A percentile compares a stretch with the other conserved stretches of the same genome.
These are phyloP conservation scores for Gyromitra esculenta DNA, from an alignment of 2,329 filamentous ascomycete species.

Conservation along the genomic window DNA sequence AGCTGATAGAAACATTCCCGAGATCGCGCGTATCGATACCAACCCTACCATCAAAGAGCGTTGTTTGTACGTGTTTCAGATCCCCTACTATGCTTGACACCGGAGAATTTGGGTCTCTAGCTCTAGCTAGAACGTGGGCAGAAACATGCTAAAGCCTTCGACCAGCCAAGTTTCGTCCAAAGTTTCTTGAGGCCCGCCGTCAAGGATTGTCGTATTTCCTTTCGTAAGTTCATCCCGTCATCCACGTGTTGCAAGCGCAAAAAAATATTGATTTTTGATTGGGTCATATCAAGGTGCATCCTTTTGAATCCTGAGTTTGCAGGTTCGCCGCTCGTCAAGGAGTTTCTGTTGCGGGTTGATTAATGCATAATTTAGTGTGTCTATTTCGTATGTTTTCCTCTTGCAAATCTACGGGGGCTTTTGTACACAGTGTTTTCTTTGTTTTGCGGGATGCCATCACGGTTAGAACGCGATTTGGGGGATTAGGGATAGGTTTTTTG, in stretches of 20 bases:
- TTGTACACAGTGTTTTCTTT: constrained; percentile 27
- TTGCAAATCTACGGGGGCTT: constrained; percentile 15
- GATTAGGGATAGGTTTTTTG: constrained; percentile 40
- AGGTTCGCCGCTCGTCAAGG: constrained; percentile 87
- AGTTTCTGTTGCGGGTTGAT: constrained; percentile 75
- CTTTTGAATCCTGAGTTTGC: constrained; percentile 93
- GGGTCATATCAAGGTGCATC: constrained; percentile 72
- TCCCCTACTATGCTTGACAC: constrained; percentile 13
- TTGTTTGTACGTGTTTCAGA: constrained; percentile 82
- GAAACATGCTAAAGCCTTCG: constrained; percentile 26
- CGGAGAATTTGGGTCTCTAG: constrained; percentile 28
- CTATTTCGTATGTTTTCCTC: constrained; percentile 19
- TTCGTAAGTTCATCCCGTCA: constrained; percentile 70
- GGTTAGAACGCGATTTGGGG: constrained; percentile 40
- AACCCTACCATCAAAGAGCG: constrained; percentile 87
- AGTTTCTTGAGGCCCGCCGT: constrained; percentile 85
- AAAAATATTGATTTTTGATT: constrained; percentile 14
- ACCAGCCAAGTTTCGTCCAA: constrained; percentile 57
- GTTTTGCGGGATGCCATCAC: neutral
- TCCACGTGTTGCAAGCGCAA: constrained; percentile 7
- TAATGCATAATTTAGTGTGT: constrained; percentile 19
- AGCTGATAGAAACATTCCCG: constrained; percentile 82
- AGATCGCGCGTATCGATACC: constrained; percentile 86
- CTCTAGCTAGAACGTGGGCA: constrained; percentile 2
- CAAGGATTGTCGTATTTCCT: constrained; percentile 89